These are phyloP conservation scores for Daldinia concentrica DNA, from an alignment of 495 filamentous ascomycete genomes.

Conservation along the genomic window DNA sequence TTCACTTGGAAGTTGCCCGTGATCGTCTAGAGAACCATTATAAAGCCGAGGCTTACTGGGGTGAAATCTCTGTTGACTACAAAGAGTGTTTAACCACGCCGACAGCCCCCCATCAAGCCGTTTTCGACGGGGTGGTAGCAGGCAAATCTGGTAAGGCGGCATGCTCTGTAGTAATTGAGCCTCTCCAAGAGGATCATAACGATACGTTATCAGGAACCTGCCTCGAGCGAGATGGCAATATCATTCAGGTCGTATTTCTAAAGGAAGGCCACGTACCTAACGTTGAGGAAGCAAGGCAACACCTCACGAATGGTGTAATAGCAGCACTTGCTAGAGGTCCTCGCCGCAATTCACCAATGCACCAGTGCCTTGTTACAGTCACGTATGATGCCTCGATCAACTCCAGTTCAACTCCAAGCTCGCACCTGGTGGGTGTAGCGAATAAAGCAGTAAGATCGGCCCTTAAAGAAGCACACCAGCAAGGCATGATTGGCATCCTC, in stretches of 20 bases:
- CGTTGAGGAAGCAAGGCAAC: conserved; percentile 65
- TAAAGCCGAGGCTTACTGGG: conserved; percentile 88
- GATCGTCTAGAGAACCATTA: conserved; percentile 89
- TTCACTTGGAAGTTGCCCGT: conserved; percentile 95
- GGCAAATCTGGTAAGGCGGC: conserved; percentile 81
- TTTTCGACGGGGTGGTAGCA: conserved; percentile 81
- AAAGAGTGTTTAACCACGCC: conserved; percentile 74
- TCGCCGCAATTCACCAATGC: conserved; percentile 76
- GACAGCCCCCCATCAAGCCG: conserved; percentile 62
- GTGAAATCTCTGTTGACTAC: conserved; percentile 95
- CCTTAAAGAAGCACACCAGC: conserved; percentile 63
- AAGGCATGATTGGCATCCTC: conserved; percentile 70
- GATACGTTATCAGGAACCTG: conserved; percentile 44
- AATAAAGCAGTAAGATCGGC: conserved; percentile 74
- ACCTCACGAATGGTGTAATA: conserved; percentile 80
- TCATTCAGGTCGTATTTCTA: conserved; percentile 64
- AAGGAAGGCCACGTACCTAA: conserved; percentile 63
- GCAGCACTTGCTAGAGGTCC: conserved; percentile 89
- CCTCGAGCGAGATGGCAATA: conserved; percentile 64
- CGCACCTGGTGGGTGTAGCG: conserved; percentile 81
- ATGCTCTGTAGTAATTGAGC: conserved; percentile 73
- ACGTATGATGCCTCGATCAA: conserved; percentile 71
- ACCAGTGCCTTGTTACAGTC: conserved; percentile 72
- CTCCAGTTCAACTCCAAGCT: conserved; percentile 69
- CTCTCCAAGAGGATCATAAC: conserved; percentile 59